These are phyloP conservation scores for Tylopilus vinaceipallidus DNA, from an alignment of 768 basidiomycete species.

Conservation along the genomic window DNA sequence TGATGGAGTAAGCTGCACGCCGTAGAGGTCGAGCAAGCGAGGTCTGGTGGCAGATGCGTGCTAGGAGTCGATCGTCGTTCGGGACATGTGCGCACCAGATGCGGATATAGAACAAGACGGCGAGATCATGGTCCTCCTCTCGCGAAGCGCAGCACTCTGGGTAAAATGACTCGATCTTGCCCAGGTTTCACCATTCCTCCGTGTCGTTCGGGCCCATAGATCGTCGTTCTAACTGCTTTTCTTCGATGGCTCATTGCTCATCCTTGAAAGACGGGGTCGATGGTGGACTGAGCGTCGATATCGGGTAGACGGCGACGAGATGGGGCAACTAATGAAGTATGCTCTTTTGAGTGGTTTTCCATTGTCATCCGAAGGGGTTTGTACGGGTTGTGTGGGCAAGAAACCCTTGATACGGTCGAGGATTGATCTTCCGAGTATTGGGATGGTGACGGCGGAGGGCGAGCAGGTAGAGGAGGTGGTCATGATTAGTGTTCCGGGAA, in stretches of 20 bases:
- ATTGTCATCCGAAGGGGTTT: constrained; percentile 17
- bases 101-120: too few species aligned
- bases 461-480: too few species aligned
- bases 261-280: constrained; percentile 75
- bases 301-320: too few species aligned
- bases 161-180: constrained; percentile 84
- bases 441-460: constrained; percentile 81
- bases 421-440: constrained; percentile 76
- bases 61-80: too few species aligned
- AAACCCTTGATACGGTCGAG: constrained; percentile 73
- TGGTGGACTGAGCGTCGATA: too few species aligned
- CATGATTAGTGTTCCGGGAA: too few species aligned
- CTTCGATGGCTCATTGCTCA: constrained; percentile 79
- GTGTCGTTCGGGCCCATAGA: constrained; percentile 25
- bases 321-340: too few species aligned
- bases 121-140: constrained; percentile 59
- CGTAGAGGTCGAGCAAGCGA: too few species aligned
- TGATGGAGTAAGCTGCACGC: too few species aligned
- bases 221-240: constrained; percentile 68
- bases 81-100: too few species aligned
- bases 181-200: constrained; percentile 77
- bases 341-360: too few species aligned
- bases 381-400: constrained; percentile 56
- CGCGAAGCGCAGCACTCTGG: constrained; percentile 78
- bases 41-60: too few species aligned